These are phyloP conservation scores for Moricandia arvensis DNA, from an alignment of 345 rosid species.

Conservation along the genomic window DNA sequence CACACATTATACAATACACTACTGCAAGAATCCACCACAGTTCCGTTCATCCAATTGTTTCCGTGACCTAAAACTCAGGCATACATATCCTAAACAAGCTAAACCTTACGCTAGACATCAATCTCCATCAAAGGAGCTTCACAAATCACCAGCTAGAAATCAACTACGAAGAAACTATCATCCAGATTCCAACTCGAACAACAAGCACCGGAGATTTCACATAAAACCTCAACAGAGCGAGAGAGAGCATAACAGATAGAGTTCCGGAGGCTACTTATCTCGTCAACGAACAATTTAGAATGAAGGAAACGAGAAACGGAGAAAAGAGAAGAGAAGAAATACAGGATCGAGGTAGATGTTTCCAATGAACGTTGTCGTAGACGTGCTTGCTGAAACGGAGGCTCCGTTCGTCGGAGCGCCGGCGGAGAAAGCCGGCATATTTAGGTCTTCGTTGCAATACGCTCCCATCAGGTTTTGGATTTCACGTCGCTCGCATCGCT, in stretches of 20 bases:
- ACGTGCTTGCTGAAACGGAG: conserved; percentile 67
- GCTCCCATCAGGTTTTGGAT: conserved; percentile 60
- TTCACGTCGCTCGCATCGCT: conserved; percentile 19
- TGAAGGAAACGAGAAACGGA: background rate
- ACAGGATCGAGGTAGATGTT: conserved; percentile 81
- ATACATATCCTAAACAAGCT: background rate
- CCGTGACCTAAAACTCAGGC: background rate
- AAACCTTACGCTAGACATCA: conserved; percentile 17
- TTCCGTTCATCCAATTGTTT: background rate
- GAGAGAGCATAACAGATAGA: background rate
- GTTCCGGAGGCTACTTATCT: background rate
- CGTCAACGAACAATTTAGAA: background rate
- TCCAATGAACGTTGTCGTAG: conserved; percentile 88
- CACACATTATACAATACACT: background rate
- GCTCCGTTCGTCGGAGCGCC: conserved; percentile 37
- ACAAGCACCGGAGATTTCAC: background rate
- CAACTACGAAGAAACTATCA: background rate
- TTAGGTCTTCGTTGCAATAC: conserved; percentile 46
- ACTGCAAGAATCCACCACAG: background rate
- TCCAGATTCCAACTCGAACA: conserved; percentile 22
- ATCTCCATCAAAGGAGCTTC: background rate
- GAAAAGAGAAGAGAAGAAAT: conserved; percentile 3
- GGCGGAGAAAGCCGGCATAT: conserved; percentile 34
- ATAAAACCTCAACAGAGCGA: background rate
- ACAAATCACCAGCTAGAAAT: background rate